Base-by-base conservation (phyloP, 371 early-diverging fungal species). In the Massospora cicadina region DNA sequence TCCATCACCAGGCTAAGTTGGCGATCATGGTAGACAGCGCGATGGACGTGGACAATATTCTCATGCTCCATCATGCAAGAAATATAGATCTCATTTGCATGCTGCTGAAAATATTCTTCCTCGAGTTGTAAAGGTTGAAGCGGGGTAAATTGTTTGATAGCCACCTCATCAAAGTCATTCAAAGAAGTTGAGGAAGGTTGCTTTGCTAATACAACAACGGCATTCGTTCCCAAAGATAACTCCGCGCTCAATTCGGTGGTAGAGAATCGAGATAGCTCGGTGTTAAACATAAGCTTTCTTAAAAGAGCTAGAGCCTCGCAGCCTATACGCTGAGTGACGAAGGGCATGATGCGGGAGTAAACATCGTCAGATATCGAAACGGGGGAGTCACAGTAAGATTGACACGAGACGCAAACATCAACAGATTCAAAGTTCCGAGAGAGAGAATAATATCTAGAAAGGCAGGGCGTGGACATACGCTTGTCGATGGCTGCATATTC, bases 1-100 rank as follows among this genome's bases (percentile, higher is more conserved):
- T 88, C 89, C 87, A 88, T 87, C 55, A 89, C 79, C 81, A 87
- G 24, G 78, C 79, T 2, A 66, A 71, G 30, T 53, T 68, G 66
- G 7, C 76, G 71, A 3, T 80, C 79, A 66, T 84, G 83, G 66
- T 83, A 78, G 23, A 85, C 73, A 63, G 86, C 76, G 64, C 92
- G 91, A 65, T 89, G 65, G 0, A 92, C 89, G 71, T 90, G 84
- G 33, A 93, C 86, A 60, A 92, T 77, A 70, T 91, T 88, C 26
- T 81, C 81, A 71, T 93, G 93, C 65, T 88, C 91, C 23, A 89
- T 69, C 1, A 82, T 81, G 3, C 80, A 31, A 26, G 33, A 21
- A 2, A 62, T 28, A 27, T 62, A 62, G 12, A 62, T 62, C 53
- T 62, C 62, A 27, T 62, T 23, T n/a, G 62, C 62, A 30, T 62